Evolutionary conservation across 2,329 filamentous ascomycete genomes (phyloP).

Genomic region (Cladosporium velox): DNA sequence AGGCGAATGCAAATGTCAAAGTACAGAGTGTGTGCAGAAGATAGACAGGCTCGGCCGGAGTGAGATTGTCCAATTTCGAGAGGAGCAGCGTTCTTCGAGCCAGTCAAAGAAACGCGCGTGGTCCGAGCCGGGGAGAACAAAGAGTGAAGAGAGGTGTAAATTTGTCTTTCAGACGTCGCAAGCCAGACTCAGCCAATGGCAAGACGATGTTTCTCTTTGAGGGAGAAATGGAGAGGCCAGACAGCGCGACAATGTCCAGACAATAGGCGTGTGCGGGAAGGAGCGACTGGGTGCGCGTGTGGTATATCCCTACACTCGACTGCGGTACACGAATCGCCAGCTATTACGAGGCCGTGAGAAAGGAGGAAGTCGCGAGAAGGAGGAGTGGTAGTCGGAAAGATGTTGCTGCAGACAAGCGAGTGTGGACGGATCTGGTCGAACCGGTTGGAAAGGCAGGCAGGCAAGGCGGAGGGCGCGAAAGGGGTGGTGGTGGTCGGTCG

Average conservation of each 20-base stretch:
- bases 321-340: constrained; percentile 8
- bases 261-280: constrained; percentile 21
- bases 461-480: constrained; percentile 17
- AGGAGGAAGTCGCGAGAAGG: background rate
- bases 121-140: constrained; percentile 20
- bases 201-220: constrained; percentile 18
- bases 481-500: constrained; percentile 9
- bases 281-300: constrained; percentile 21
- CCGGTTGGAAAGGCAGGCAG: constrained; percentile 14
- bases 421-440: constrained; percentile 20
- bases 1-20: constrained; percentile 15
- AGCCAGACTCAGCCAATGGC: constrained; percentile 14
- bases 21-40: constrained; percentile 16
- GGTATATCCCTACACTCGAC: background rate
- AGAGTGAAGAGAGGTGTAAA: constrained; percentile 15
- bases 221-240: constrained; percentile 21
- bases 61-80: constrained; percentile 23
- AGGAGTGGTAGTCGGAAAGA: background rate
- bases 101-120: constrained; percentile 23
- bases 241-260: constrained; percentile 23
- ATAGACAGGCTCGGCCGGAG: constrained; percentile 9
- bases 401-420: constrained; percentile 8
- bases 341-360: constrained; percentile 16
- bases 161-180: constrained; percentile 22
- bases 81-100: constrained; percentile 15